phyloP scores from a whole-genome alignment of 441 rosid species.

The Jatropha multifida region DNA sequence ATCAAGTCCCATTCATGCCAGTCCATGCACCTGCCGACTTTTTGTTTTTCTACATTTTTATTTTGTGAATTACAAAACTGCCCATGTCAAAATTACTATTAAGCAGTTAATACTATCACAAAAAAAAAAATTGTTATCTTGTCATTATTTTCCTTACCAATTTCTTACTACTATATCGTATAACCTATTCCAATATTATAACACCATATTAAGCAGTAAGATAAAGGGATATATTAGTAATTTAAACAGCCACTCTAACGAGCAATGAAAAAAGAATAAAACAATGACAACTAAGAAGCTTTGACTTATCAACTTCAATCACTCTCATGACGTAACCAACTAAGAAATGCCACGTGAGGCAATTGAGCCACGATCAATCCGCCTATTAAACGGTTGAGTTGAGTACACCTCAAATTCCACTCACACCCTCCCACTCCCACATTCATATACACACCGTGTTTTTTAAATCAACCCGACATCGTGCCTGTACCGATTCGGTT shows the following conservation, averaged over 20 bases:
- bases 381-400: conserved; percentile 9
- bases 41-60: not conserved
- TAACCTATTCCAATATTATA: too few species aligned
- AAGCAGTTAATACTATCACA: too few species aligned
- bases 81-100: not conserved
- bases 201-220: not conserved
- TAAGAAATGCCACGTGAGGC: conserved; percentile 27
- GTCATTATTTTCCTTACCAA: too few species aligned
- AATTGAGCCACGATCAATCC: not conserved
- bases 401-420: conserved; percentile 9
- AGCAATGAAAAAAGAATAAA: not conserved
- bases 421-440: not conserved
- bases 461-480: too few species aligned
- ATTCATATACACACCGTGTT: too few species aligned
- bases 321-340: conserved; percentile 18
- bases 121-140: too few species aligned
- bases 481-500: too few species aligned
- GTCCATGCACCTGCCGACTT: not conserved
- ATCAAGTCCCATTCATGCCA: conserved; percentile 18
- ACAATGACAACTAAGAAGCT: conserved; percentile 4
- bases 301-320: conserved; percentile 33
- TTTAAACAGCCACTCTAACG: not conserved
- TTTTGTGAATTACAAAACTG: not conserved
- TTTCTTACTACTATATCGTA: too few species aligned
- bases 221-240: not conserved